Percentiles rank a stretch among this genome's conserved stretches.
phyloP scores from a whole-genome alignment of 192 early-diverging fungal species.

The Geranomyces michiganensis region DNA sequence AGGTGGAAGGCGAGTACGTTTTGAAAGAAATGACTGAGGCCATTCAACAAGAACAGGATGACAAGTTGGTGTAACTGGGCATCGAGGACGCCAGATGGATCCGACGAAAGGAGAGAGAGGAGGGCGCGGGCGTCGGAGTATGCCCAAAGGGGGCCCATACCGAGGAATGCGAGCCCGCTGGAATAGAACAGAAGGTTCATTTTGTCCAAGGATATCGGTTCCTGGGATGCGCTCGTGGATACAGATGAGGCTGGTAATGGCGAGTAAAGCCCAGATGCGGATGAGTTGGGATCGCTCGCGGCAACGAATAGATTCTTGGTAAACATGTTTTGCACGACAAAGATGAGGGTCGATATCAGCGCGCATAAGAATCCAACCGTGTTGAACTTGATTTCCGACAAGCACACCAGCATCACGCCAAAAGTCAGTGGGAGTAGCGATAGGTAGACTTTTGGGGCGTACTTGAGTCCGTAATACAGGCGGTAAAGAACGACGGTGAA shows the following conservation, averaged over 20 bases:
- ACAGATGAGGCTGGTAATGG: background rate
- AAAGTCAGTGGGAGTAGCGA: constrained; percentile 77
- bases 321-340: constrained; percentile 87
- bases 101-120: background rate
- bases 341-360: constrained; percentile 73
- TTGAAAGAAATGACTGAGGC: constrained; percentile 79
- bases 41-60: constrained; percentile 69
- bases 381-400: constrained; percentile 70
- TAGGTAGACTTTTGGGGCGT: constrained; percentile 72
- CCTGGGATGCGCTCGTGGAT: background rate
- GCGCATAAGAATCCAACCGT: constrained; percentile 76
- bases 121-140: constrained; percentile 65
- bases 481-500: constrained; percentile 84
- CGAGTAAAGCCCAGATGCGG: background rate
- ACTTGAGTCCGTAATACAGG: constrained; percentile 66
- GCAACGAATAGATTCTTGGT: constrained; percentile 69
- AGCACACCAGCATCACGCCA: constrained; percentile 90
- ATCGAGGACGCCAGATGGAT: constrained; percentile 21
- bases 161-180: constrained; percentile 66
- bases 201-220: constrained; percentile 67
- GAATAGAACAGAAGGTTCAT: constrained; percentile 86
- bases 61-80: constrained; percentile 22
- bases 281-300: background rate
- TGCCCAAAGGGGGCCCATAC: constrained; percentile 82
- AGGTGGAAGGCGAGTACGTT: constrained; percentile 80